Base-by-base conservation (phyloP, 148 eudicot species). In the Polygonum aviculare region DNA sequence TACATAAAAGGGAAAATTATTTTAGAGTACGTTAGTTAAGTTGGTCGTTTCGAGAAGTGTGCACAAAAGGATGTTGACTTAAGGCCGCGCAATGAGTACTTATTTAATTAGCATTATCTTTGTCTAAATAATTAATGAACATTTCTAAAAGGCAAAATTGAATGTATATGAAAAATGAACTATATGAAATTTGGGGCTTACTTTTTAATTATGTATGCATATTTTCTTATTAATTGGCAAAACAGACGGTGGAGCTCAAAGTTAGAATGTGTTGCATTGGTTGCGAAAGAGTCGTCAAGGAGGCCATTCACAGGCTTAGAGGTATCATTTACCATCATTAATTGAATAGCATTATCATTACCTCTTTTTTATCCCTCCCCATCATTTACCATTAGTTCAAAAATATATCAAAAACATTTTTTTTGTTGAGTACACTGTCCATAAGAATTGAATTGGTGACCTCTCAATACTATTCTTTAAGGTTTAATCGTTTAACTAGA, bases 211-310 rank as follows among this genome's bases (percentile, higher is more conserved):
- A 75, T 60, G 35, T 76, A 7, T 54, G 52, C 52, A 16, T 18
- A 55, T 76, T 45, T 71, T 33, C 11, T 5, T 35, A 16, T 65
- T 65, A 19, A 67, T 38, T 67, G 45, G 44, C 15, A 67, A 40
- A 62, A 71, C 84, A 95, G 98, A 92, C 90, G 12, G 91, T 95
- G 72, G 97, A 90, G 82, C 90, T 95, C 72, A 88, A 95, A 79
- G 97, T 95, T 18, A 89, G 97, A 78, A 95, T 95, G 96, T 95
- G 98, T 54, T 95, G 98, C 85, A 85, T 87, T 40, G 98, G 98
- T 5, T 95, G 98, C 50, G 98, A 92, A 81, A 84, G 93, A 77
- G 94, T 95, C 19, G 94, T 95, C 77, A 92, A 83, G 84, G 87
- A 88, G 31, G 96, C 97, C 60, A 79, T 95, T 79, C 54, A 76